Evolutionary conservation across 495 filamentous ascomycete species (phyloP).

Genomic region (Penicillium paradoxum): DNA sequence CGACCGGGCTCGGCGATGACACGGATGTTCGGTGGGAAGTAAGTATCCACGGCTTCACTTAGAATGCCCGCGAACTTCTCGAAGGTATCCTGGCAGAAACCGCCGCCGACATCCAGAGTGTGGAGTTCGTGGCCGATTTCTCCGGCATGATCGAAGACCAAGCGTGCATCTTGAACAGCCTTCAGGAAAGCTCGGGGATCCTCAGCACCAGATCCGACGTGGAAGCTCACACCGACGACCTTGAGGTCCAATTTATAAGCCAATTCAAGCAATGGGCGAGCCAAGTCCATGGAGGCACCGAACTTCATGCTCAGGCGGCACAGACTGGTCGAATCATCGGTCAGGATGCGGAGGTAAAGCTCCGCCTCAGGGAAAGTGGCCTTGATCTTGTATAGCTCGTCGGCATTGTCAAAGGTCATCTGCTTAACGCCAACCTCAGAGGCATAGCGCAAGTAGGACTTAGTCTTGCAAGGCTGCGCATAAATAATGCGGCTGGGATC

Average conservation of each 20-base stretch:
- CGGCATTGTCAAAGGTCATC: slow-evolving; percentile 98
- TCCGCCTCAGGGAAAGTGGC: slow-evolving; percentile 82
- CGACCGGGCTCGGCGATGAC: slow-evolving; percentile 96
- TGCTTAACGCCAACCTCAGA: slow-evolving; percentile 80
- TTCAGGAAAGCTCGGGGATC: slow-evolving; percentile 84
- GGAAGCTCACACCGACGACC: slow-evolving; percentile 94
- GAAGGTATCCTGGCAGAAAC: slow-evolving; percentile 83
- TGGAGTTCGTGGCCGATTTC: slow-evolving; percentile 73
- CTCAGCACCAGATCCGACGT: slow-evolving; percentile 92
- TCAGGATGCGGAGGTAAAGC: slow-evolving; percentile 88
- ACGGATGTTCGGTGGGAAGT: slow-evolving; percentile 79
- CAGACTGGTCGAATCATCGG: slow-evolving; percentile 90
- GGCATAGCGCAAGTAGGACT: slow-evolving; percentile 91
- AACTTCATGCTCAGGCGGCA: slow-evolving; percentile 97
- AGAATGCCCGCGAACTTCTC: slow-evolving; percentile 84
- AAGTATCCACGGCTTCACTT: slow-evolving; percentile 70
- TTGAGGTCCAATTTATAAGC: slow-evolving; percentile 89
- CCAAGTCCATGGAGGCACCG: slow-evolving; percentile 79
- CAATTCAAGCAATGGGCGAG: slow-evolving; percentile 68
- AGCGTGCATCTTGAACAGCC: slow-evolving; percentile 81
- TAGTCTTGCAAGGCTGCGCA: slow-evolving; percentile 98
- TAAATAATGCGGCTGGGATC: slow-evolving; percentile 95
- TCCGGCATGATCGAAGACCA: slow-evolving; percentile 83
- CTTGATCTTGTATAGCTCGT: slow-evolving; percentile 97
- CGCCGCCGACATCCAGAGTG: slow-evolving; percentile 91